A percentile compares a stretch with the other conserved stretches of the same genome.
These are phyloP conservation scores for Lachancea fermentati DNA, from an alignment of 805 yeast species.

Conservation along the genomic window DNA sequence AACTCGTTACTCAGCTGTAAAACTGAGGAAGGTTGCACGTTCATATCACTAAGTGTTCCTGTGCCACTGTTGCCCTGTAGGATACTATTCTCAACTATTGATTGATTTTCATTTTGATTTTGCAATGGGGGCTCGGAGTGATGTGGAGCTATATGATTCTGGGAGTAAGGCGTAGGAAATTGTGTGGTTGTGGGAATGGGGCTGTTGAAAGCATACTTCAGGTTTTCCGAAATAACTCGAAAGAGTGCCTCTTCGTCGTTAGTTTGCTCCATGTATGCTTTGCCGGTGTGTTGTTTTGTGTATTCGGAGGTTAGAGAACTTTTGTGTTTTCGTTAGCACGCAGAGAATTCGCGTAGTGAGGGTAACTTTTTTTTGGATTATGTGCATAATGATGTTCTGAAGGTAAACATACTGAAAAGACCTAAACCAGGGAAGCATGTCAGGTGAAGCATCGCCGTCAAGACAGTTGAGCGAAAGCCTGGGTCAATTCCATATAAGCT, in stretches of 20 bases:
- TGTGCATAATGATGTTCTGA: background rate
- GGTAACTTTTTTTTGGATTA: conserved; percentile 2
- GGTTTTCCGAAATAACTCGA: conserved; percentile 24
- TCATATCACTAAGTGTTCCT: conserved; percentile 26
- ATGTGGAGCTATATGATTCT: conserved; percentile 14
- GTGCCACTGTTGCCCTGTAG: conserved; percentile 7
- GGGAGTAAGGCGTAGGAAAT: conserved; percentile 33
- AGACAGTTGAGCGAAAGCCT: conserved; percentile 14
- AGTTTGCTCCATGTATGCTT: conserved; percentile 7
- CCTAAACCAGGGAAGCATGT: conserved; percentile 2
- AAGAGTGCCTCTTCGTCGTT: conserved; percentile 27
- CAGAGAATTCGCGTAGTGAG: conserved; percentile 4
- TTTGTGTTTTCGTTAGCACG: background rate
- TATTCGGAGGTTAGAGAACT: background rate
- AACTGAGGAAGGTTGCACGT: conserved; percentile 32
- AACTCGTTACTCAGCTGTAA: conserved; percentile 30
- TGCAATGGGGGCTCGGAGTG: background rate
- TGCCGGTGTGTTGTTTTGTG: background rate
- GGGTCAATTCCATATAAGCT: conserved; percentile 22
- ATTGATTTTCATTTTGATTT: conserved; percentile 5
- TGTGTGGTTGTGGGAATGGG: conserved; percentile 30
- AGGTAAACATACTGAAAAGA: background rate
- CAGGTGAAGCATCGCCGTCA: conserved; percentile 8
- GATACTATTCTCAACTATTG: conserved; percentile 5
- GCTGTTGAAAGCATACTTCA: conserved; percentile 28